These are phyloP conservation scores for Epichloe coenophiala DNA, from an alignment of 2,329 filamentous ascomycete genomes.

Conservation along the genomic window DNA sequence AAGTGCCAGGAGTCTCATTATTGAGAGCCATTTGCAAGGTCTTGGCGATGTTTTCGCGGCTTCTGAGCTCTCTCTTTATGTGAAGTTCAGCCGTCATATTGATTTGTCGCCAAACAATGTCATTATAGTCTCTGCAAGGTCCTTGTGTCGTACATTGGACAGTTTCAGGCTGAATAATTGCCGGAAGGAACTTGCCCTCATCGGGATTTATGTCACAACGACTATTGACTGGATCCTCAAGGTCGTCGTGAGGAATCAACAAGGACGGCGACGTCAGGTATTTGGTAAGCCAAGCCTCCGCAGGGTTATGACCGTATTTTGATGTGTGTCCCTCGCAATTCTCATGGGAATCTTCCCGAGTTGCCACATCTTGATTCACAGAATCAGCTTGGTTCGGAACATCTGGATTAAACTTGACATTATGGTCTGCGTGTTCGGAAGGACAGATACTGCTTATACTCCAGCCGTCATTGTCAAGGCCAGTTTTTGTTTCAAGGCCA, in stretches of 20 bases:
- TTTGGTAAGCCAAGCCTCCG: constrained; percentile 1
- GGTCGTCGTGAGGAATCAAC: neutral
- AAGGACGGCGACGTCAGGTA: neutral
- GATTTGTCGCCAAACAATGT: constrained; percentile 15
- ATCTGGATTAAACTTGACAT: neutral
- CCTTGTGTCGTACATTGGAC: constrained; percentile 4
- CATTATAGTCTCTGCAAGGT: constrained; percentile 4
- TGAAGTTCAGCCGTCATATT: constrained; percentile 16
- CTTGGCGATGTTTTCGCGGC: constrained; percentile 10
- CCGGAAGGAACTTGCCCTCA: constrained; percentile 20
- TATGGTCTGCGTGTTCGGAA: neutral
- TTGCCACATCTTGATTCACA: neutral
- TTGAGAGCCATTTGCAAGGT: neutral
- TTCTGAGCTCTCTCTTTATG: constrained; percentile 13
- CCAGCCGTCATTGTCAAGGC: neutral
- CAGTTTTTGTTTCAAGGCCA: neutral
- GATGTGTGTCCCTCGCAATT: neutral
- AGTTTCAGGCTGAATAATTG: constrained; percentile 20
- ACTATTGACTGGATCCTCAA: neutral
- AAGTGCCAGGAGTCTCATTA: neutral
- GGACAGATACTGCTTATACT: neutral
- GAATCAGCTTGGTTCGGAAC: neutral
- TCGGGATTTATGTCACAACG: constrained; percentile 23
- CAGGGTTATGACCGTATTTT: neutral
- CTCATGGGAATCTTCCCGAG: neutral